Base-by-base conservation (phyloP, 768 basidiomycete genomes). In the Piloderma croceum region DNA sequence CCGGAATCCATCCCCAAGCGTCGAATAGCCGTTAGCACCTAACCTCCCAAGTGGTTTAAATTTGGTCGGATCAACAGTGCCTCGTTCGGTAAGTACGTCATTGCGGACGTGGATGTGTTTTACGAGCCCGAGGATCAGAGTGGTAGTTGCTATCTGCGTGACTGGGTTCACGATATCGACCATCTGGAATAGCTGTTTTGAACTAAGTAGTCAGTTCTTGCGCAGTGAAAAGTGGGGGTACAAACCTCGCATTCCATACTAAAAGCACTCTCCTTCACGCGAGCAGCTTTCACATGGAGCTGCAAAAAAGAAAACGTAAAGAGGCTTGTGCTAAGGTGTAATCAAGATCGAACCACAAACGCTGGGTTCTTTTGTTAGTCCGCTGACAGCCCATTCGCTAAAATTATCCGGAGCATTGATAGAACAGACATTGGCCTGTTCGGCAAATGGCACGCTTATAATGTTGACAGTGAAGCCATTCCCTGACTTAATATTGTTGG, bases 391-490 rank as follows among this genome's bases (percentile, higher is more conserved):
- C 70, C 70, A 71, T 42, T 71, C 70, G 44, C 59, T 50, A n/a
- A 68, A 57, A 1, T 48, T 48, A 1, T 50, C 40, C 3, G 71
- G 70, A 3, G 67, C 50, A 21, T 73, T 64, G 12, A 70, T 48
- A 9, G 64, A 41, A 1, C 62, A 53, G 15, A 50, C 50, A 44
- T 70, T 67, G 0, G 70, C 71, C 6, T 59, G 52, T 39, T 71
- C 59, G 2, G 64, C 24, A 32, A 61, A 71, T 2, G 69, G 62
- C 47, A 77, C 76, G 29, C 73, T 75, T 51, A 81, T 79, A 52
- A 76, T 74, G 47, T 73, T 75, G 20, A 76, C 69, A 5, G 69
- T 70, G 54, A 79, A 81, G 21, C 68, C 62, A 34, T 70, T 70
- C 20, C 65, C 67, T 1, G 56, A 58, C 48, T 58, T 61, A 48